Evolutionary conservation across 1,139 yeast species (phyloP), one percentile per base, ranked within the genome.

Genomic region (Debaryomyces singareniensis): DNA sequence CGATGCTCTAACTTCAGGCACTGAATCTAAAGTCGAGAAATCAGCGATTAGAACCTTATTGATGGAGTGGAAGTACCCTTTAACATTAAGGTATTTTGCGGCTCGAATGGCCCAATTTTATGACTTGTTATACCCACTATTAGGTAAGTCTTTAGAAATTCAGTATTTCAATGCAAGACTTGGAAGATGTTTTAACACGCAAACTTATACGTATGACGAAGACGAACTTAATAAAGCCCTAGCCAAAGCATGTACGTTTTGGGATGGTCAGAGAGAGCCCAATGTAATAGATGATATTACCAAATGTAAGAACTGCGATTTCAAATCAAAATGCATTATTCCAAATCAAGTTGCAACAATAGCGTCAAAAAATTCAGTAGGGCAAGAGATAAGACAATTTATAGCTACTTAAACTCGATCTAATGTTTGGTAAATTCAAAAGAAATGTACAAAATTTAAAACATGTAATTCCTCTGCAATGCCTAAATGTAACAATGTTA

Each of bases 241-340:
- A 2, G 28, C 38, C 0, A 38, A 49, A 6, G 61, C 78, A 4
- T 39, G 69, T 29, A 41, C 46, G 11, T 71, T 75, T 38, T 78
- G 85, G 84, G 56, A 59, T 39, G 85, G 85, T 0, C 39, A 50
- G 14, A 51, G 77, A 25, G 43, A 45, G 4, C 79, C 84, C 0
- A 37, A 38, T 4, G 60, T 57, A 11, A 64, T 69, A 0, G 33
- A 44, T 26, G 53, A 65, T 51, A 11, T 61, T 38, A 39, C 43
- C n/a, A 56, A 50, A 32, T 78, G 86, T 47, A 58, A 53, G n/a
- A 53, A 51, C 32, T 79, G 87, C 53, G 76, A 69, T 13, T 78
- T 70, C 44, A 54, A 55, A 24, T 31, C 44, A 5, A 47, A 47
- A 27, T 67, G 73, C 37, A 30, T 47, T 3, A 47, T 61, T 9